Conservation (phyloP, 495 filamentous ascomycete genomes). For the Daldinia bambusicola region DNA sequence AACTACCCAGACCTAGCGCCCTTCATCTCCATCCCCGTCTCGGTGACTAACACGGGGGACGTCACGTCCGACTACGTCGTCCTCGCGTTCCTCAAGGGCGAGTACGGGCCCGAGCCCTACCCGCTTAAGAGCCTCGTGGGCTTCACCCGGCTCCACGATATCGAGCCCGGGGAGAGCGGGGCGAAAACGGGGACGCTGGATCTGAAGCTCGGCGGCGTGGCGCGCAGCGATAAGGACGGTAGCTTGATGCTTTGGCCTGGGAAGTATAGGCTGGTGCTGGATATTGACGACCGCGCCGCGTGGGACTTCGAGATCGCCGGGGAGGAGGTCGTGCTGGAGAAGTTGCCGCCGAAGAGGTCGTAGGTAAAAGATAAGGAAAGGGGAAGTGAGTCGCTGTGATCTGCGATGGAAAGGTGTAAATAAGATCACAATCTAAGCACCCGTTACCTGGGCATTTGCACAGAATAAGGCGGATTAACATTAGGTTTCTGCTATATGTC, state of each 20-base stretch:
- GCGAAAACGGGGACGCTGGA: constrained; percentile 56
- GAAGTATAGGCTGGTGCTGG: constrained; percentile 65
- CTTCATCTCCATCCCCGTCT: constrained; percentile 53
- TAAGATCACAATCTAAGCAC: neutral
- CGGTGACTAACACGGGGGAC: constrained; percentile 64
- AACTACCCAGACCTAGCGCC: constrained; percentile 57
- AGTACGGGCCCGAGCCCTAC: constrained; percentile 64
- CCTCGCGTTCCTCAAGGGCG: constrained; percentile 63
- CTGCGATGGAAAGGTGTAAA: neutral
- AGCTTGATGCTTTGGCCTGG: constrained; percentile 69
- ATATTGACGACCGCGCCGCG: constrained; percentile 51
- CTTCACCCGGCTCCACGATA: constrained; percentile 61
- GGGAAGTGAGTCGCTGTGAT: neutral
- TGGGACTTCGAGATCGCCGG: constrained; percentile 58
- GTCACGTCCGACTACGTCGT: constrained; percentile 64
- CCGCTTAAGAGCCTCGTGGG: constrained; percentile 68
- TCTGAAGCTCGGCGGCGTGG: constrained; percentile 63
- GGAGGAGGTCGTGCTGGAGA: constrained; percentile 53
- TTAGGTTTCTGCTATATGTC: neutral
- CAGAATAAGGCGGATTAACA: neutral
- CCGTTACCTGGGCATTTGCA: neutral
- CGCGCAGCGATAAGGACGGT: constrained; percentile 63
- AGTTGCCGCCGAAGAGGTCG: constrained; percentile 50
- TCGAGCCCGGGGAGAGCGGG: constrained; percentile 54
- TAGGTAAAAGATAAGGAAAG: neutral